A percentile compares a stretch with the other conserved stretches of the same genome.
These are phyloP conservation scores for Pontederia paniculata DNA, from an alignment of 176 grass and related monocot species.

Conservation along the genomic window DNA sequence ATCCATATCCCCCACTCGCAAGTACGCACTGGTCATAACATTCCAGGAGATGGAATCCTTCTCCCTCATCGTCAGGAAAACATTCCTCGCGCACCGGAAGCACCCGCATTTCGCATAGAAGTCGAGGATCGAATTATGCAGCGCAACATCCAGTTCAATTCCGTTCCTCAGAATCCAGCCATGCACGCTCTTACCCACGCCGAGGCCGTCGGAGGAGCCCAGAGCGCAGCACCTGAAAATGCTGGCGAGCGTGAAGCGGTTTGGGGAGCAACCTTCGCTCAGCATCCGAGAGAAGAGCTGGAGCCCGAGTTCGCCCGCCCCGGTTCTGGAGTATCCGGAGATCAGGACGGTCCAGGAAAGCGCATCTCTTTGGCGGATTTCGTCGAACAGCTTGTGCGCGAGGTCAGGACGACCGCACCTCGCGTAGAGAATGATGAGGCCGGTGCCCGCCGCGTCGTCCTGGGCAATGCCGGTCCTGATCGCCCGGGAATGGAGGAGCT, in stretches of 20 bases:
- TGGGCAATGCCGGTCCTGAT: constrained; percentile 9
- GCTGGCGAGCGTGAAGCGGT: constrained; percentile 39
- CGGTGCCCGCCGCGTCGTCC: not conserved
- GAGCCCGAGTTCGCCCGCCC: constrained; percentile 21
- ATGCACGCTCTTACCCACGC: constrained; percentile 31
- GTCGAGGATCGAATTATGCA: constrained; percentile 38
- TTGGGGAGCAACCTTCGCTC: constrained; percentile 1
- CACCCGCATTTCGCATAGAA: constrained; percentile 43
- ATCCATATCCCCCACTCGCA: constrained; percentile 25
- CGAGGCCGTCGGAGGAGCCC: constrained; percentile 14
- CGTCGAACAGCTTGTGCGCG: constrained; percentile 13
- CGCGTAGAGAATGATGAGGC: constrained; percentile 4
- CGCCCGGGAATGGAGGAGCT: constrained; percentile 8
- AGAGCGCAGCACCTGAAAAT: constrained; percentile 44
- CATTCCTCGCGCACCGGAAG: constrained; percentile 1
- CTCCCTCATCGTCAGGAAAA: constrained; percentile 24
- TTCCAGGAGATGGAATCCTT: constrained; percentile 41
- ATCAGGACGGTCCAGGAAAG: constrained; percentile 34
- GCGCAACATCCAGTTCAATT: constrained; percentile 29
- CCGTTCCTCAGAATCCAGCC: constrained; percentile 47
- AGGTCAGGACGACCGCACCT: not conserved
- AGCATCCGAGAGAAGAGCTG: constrained; percentile 31
- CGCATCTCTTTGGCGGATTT: constrained; percentile 15
- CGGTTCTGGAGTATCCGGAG: constrained; percentile 22
- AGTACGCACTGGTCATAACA: constrained; percentile 29